Evolutionary conservation across 2,329 filamentous ascomycete genomes (phyloP).

Genomic region (Endothia cerciana): DNA sequence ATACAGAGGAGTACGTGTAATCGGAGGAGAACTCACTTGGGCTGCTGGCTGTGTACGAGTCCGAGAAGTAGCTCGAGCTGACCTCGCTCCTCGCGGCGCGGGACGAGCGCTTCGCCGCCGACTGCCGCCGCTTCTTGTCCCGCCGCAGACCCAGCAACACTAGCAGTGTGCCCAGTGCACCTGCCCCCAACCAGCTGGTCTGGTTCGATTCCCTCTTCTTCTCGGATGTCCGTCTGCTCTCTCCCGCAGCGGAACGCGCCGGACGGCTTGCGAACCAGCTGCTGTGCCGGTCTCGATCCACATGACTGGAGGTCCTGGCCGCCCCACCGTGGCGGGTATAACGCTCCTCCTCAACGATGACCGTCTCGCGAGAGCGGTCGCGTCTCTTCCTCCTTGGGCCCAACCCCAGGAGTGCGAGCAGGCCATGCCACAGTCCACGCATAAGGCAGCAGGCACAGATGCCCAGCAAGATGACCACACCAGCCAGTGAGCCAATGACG

Average conservation of each 20-base stretch:
- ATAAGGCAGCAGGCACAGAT: constrained; percentile 77
- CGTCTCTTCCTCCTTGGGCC: constrained; percentile 53
- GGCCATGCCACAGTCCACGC: constrained; percentile 62
- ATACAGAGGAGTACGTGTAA: constrained; percentile 28
- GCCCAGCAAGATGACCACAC: constrained; percentile 67
- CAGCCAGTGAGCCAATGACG: constrained; percentile 73
- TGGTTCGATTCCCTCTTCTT: constrained; percentile 47
- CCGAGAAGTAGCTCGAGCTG: constrained; percentile 57
- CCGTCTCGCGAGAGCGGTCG: constrained; percentile 45
- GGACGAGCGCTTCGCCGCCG: constrained; percentile 39
- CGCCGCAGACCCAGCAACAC: constrained; percentile 57
- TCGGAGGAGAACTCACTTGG: constrained; percentile 52
- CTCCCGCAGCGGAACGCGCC: constrained; percentile 49
- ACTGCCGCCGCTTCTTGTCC: constrained; percentile 52
- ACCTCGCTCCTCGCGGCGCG: constrained; percentile 43
- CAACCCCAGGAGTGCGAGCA: constrained; percentile 64
- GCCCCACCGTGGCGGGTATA: constrained; percentile 55
- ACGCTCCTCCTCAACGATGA: constrained; percentile 63
- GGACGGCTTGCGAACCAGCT: constrained; percentile 26
- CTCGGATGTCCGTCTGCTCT: constrained; percentile 43
- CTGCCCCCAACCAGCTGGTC: constrained; percentile 57
- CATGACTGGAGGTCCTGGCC: constrained; percentile 53
- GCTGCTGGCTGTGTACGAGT: constrained; percentile 55
- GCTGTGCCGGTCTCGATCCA: constrained; percentile 20
- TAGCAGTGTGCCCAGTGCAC: constrained; percentile 54